A percentile compares a stretch with the other conserved stretches of the same genome.
phyloP scores from a whole-genome alignment of 163 green algal genomes.

The Scenedesmus sp. region DNA sequence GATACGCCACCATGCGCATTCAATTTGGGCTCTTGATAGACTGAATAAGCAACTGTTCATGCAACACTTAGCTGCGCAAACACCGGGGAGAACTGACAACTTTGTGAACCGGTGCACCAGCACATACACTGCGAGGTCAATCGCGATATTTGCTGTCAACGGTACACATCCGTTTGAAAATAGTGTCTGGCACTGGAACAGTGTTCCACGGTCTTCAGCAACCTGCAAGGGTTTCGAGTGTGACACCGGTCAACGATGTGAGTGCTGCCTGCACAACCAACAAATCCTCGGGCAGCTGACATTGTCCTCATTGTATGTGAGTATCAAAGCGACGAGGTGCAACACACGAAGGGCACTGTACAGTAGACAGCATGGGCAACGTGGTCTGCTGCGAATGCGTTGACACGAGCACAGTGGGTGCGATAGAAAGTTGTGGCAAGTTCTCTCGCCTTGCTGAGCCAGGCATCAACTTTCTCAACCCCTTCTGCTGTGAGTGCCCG shows the following conservation, averaged over 20 bases:
- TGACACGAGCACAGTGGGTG: conserved; percentile 59
- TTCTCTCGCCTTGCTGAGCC: conserved; percentile 71
- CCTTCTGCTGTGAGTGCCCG: conserved; percentile 41
- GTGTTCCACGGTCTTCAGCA: not conserved
- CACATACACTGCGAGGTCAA: not conserved
- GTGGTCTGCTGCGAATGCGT: conserved; percentile 66
- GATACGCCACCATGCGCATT: not conserved
- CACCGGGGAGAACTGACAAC: not conserved
- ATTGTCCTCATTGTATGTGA: too few relatives aligned
- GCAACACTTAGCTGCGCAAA: not conserved
- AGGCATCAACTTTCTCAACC: conserved; percentile 56
- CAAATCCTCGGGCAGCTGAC: too few relatives aligned
- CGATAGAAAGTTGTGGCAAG: conserved; percentile 81
- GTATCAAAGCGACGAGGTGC: too few relatives aligned
- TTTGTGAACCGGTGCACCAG: not conserved
- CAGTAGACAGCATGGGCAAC: conserved; percentile 28
- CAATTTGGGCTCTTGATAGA: too few relatives aligned
- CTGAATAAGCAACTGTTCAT: too few relatives aligned
- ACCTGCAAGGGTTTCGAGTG: not conserved
- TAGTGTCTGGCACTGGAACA: not conserved
- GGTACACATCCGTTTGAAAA: not conserved
- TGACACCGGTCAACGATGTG: not conserved
- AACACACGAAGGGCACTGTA: not conserved
- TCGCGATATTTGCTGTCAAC: not conserved
- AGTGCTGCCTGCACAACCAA: too few relatives aligned